Base-by-base conservation (phyloP, 805 yeast genomes). In the Yamadazyma paraphyllophila region DNA sequence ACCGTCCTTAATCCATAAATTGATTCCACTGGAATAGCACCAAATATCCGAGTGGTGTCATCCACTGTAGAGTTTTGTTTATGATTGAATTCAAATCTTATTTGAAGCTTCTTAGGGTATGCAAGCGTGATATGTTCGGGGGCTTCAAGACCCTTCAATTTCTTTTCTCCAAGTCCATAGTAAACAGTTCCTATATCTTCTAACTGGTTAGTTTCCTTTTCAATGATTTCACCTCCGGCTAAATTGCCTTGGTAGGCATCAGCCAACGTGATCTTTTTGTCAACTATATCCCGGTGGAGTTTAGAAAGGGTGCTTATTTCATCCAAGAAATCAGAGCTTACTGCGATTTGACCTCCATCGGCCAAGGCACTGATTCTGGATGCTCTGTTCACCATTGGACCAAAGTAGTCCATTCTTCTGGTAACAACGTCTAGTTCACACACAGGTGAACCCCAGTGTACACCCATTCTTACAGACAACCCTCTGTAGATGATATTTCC, bases 381-480 rank as follows among this genome's bases (percentile, higher is more conserved):
- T 1, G 99, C 88, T 42, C 96, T 77, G 59, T 94, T 94, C 27
- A 94, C 99, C 90, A 94, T 91, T 0, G 99, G 99, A 0, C 99
- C 99, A 57, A 94, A 86, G 65, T 94, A 94, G 67, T 94, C 99
- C 99, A 94, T 94, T 71, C 99, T 82, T 54, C 90, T 81, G 0
- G 99, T 94, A 44, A 91, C 91, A 48, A 92, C 85, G 69, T 94
- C 99, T 7, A 85, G 79, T 63, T 94, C 99, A 58, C 96, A 88
- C 35, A 92, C 97, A 0, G 99, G 98, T 1, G 85, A 76, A 51
- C 99, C 99, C 96, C 98, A 94, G 64, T 94, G 98, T 35, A 89
- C 80, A 49, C 99, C 99, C 98, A 94, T 94, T 60, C 99, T 79
- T 8, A 94, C 99, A 0, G 96, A 86, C 36, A 94, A 69, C 2